Conservation (phyloP, 2,329 filamentous ascomycete genomes). For the Epichloe festucae region DNA sequence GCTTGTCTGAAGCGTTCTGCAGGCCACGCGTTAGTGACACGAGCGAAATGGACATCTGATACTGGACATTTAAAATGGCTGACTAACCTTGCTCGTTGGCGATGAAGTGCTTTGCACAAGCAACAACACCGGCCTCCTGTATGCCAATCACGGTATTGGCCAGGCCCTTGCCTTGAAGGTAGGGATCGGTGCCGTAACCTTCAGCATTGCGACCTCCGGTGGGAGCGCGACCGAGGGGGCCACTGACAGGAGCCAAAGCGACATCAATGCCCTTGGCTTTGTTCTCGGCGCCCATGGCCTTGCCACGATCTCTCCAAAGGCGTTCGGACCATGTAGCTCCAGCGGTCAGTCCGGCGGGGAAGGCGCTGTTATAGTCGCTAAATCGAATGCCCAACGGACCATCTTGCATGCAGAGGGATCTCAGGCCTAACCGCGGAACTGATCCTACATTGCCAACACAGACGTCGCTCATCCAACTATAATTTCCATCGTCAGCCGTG, state of each 20-base stretch:
- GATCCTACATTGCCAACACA: slow-evolving; percentile 69
- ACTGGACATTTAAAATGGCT: not conserved
- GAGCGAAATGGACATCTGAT: not conserved
- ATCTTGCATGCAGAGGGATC: slow-evolving; percentile 74
- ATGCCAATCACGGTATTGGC: slow-evolving; percentile 66
- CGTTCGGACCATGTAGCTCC: slow-evolving; percentile 72
- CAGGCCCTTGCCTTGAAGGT: slow-evolving; percentile 59
- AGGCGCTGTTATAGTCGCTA: slow-evolving; percentile 69
- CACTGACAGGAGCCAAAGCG: slow-evolving; percentile 40
- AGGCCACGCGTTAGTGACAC: not conserved
- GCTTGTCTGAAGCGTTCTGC: slow-evolving; percentile 58
- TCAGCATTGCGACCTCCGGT: slow-evolving; percentile 50
- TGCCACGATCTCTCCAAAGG: slow-evolving; percentile 44
- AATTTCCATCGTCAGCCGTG: not conserved
- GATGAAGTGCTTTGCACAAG: slow-evolving; percentile 68
- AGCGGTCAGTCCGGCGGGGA: slow-evolving; percentile 64
- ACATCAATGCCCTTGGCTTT: slow-evolving; percentile 66
- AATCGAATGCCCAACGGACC: slow-evolving; percentile 69
- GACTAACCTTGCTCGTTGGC: slow-evolving; percentile 51
- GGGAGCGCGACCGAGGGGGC: slow-evolving; percentile 33
- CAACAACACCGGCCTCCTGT: slow-evolving; percentile 69
- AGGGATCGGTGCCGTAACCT: slow-evolving; percentile 57
- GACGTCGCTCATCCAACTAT: slow-evolving; percentile 40
- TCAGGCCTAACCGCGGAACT: slow-evolving; percentile 56
- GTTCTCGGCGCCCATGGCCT: slow-evolving; percentile 46